Evolutionary conservation across 2,329 filamentous ascomycete genomes (phyloP).

Genomic region (Fonsecaea pugnacius): DNA sequence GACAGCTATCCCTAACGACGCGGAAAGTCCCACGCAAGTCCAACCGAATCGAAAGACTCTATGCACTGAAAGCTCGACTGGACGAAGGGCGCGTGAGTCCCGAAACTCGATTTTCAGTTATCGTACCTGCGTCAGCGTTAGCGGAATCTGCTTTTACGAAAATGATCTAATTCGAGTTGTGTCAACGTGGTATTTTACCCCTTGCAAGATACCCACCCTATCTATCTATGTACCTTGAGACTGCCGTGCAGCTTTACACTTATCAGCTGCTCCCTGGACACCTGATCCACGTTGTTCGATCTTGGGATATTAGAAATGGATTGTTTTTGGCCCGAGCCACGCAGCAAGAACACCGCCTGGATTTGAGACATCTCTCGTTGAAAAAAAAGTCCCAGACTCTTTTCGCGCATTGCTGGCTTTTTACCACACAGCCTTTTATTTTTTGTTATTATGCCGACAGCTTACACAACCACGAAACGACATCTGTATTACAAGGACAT

Average conservation of each 20-base stretch:
- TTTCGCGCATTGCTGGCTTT: conserved; percentile 41
- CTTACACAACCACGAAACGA: no score
- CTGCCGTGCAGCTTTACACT: neutral
- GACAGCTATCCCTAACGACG: neutral
- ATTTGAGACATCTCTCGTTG: no score
- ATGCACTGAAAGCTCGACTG: conserved; percentile 15
- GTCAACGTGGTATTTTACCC: conserved; percentile 17
- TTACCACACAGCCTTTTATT: no score
- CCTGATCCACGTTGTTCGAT: neutral
- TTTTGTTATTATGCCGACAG: no score
- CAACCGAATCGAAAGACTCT: neutral
- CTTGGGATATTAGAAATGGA: neutral
- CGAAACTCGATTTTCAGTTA: neutral
- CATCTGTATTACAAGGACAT: no score
- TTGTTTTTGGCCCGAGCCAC: conserved; percentile 10
- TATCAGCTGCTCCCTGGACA: neutral
- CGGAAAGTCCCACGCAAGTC: conserved; percentile 41
- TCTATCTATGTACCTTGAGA: neutral
- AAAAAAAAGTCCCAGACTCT: conserved; percentile 39
- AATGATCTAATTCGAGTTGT: conserved; percentile 11
- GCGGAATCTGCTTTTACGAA: conserved; percentile 5
- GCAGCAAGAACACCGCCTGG: conserved; percentile 22
- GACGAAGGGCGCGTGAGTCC: conserved; percentile 12
- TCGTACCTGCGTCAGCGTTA: conserved; percentile 22
- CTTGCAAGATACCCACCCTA: conserved; percentile 1